A percentile compares a stretch with the other conserved stretches of the same genome.
phyloP scores from a whole-genome alignment of 306 rosid species.

The Medicago ruthenica region DNA sequence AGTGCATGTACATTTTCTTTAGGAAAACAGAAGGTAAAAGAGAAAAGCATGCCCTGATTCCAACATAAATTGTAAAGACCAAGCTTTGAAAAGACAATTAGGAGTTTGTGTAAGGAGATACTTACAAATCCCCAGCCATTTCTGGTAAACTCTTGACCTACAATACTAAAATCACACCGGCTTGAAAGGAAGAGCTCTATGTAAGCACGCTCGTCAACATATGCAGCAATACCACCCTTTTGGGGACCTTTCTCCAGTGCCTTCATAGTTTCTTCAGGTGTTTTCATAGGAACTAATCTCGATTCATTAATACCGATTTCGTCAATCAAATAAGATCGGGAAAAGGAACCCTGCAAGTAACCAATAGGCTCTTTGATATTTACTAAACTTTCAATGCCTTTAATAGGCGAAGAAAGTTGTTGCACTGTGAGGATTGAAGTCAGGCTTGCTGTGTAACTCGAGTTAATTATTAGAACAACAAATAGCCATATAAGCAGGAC shows the following conservation, averaged over 20 bases:
- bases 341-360: constrained; percentile 83
- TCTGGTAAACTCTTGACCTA: constrained; percentile 95
- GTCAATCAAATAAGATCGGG: constrained; percentile 65
- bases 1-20: not conserved
- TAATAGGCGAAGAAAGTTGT: constrained; percentile 78
- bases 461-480: constrained; percentile 88
- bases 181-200: constrained; percentile 89
- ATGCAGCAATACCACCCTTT: constrained; percentile 84
- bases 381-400: constrained; percentile 80
- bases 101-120: constrained; percentile 39
- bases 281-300: constrained; percentile 73
- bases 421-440: constrained; percentile 98
- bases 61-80: not conserved
- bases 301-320: constrained; percentile 72
- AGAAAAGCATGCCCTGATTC: not conserved
- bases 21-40: not conserved
- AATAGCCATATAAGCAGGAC: constrained; percentile 91
- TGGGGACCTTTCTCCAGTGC: constrained; percentile 79
- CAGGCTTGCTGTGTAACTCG: constrained; percentile 96
- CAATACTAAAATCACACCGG: constrained; percentile 70
- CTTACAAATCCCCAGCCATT: constrained; percentile 99
- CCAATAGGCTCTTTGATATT: constrained; percentile 75
- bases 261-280: constrained; percentile 64
- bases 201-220: constrained; percentile 85
- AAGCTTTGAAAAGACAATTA: not conserved